These are phyloP conservation scores for Fagopyrum homotropicum DNA, from an alignment of 148 eudicot genomes.

Conservation along the genomic window DNA sequence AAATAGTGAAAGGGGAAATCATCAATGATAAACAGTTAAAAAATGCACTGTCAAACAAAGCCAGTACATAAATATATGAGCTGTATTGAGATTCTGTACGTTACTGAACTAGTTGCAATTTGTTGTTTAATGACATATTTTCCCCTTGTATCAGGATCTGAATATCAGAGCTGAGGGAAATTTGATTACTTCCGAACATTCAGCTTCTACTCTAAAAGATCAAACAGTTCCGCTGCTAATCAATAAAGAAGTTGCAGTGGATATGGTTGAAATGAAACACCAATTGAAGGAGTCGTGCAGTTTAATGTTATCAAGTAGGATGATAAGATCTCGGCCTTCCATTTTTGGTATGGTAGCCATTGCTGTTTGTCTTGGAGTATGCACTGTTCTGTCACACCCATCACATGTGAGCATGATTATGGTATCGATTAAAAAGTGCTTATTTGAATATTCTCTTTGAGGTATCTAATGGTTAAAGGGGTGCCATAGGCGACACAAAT, in stretches of 20 bases:
- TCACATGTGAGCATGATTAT: conserved; percentile 40
- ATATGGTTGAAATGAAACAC: conserved; percentile 21
- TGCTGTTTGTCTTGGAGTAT: conserved; percentile 62
- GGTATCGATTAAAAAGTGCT: conserved; percentile 58
- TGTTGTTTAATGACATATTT: not conserved
- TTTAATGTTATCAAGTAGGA: no score
- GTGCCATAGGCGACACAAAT: not conserved
- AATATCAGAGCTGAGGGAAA: conserved; percentile 19
- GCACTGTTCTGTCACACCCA: conserved; percentile 65
- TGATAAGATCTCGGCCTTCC: conserved; percentile 38
- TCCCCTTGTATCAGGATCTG: conserved; percentile 26
- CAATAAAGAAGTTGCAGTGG: conserved; percentile 38
- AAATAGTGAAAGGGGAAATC: no score
- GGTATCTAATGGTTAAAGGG: not conserved
- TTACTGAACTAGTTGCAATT: not conserved
- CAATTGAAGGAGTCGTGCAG: conserved; percentile 31
- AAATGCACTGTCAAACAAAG: no score
- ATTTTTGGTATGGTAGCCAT: conserved; percentile 36
- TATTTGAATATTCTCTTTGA: conserved; percentile 26
- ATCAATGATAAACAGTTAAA: no score
- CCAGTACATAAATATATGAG: no score
- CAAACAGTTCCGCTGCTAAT: conserved; percentile 31
- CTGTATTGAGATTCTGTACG: not conserved
- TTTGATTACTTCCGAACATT: conserved; percentile 10
- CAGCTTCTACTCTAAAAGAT: conserved; percentile 18